These are phyloP conservation scores for Xylaria nigripes DNA, from an alignment of 495 filamentous ascomycete genomes.

Conservation along the genomic window DNA sequence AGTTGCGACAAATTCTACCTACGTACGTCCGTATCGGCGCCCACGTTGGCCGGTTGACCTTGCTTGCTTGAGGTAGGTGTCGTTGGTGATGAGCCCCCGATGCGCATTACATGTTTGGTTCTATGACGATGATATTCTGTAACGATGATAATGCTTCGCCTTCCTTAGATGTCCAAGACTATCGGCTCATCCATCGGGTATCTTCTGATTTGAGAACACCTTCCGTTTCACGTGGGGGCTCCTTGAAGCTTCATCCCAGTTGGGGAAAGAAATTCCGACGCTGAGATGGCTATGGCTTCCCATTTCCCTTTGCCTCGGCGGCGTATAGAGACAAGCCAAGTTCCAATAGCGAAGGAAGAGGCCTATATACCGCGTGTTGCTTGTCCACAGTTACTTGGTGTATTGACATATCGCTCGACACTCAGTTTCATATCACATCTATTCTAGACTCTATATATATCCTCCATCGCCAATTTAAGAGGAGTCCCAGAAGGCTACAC, in stretches of 20 bases:
- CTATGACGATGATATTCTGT: too few species aligned
- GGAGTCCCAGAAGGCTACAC: slow-evolving; percentile 5
- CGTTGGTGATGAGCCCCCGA: slow-evolving; percentile 3
- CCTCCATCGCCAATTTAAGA: slow-evolving; percentile 3
- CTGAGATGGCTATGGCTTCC: neutral
- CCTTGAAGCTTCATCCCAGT: neutral
- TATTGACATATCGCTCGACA: neutral
- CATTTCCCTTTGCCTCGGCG: neutral
- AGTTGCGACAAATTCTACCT: too few species aligned
- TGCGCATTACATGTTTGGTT: neutral
- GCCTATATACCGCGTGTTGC: slow-evolving; percentile 13
- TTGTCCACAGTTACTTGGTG: neutral
- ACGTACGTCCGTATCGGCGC: too few species aligned
- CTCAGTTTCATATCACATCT: neutral
- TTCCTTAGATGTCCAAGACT: neutral
- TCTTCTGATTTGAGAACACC: too few species aligned
- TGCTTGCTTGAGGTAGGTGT: neutral
- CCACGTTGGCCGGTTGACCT: neutral
- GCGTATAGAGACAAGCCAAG: neutral
- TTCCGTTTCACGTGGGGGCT: neutral
- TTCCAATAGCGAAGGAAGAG: slow-evolving; percentile 8
- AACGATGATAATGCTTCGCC: slow-evolving; percentile 6
- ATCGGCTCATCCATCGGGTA: too few species aligned
- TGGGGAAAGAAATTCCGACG: neutral
- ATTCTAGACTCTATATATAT: slow-evolving; percentile 24